Percentiles rank a stretch among this genome's conserved stretches.
Evolutionary conservation across 176 grass and related monocot genomes (phyloP).

Genomic region (maize (Zea mays)): Zm-B73-REFERENCE-NAM-5.0 NC_050101.1:94200501-94201000

Average conservation of each 20-base stretch:
- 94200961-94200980: neutral
- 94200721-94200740: conserved; percentile 84
- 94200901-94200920: conserved; percentile 88
- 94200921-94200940: conserved; percentile 81
- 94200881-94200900: conserved; percentile 90
- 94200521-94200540: neutral
- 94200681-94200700: conserved; percentile 92
- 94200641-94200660: conserved; percentile 81
- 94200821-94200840: too few relatives aligned
- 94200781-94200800: neutral
- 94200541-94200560: neutral
- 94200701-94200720: conserved; percentile 95
- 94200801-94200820: too few relatives aligned
- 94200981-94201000: neutral
- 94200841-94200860: neutral
- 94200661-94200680: conserved; percentile 94
- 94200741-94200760: conserved; percentile 89
- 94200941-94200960: neutral
- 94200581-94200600: conserved; percentile 25
- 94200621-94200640: conserved; percentile 76
- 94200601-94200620: neutral
- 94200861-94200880: conserved; percentile 37
- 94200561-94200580: conserved; percentile 34
- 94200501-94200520: conserved; percentile 36
- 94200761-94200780: conserved; percentile 26